Percentiles rank a stretch among this genome's conserved stretches.
phyloP scores from a whole-genome alignment of 306 rosid species.

The Prunus kanzakura region DNA sequence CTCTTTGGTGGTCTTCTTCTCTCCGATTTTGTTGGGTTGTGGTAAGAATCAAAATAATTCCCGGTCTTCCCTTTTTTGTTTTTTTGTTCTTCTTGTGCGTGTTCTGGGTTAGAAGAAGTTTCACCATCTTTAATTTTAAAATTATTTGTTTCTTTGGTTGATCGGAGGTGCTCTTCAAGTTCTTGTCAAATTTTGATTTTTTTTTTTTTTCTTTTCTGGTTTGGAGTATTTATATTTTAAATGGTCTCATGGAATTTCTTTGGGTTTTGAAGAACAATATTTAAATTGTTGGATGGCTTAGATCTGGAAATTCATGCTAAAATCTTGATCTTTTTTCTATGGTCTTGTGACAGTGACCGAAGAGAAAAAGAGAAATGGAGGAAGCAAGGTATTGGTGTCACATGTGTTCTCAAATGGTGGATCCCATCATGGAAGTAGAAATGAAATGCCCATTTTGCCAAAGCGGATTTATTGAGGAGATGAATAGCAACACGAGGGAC shows the following conservation, averaged over 20 bases:
- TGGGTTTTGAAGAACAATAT: neutral
- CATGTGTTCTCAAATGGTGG: slow-evolving; percentile 49
- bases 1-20: neutral
- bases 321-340: neutral
- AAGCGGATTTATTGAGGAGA: slow-evolving; percentile 62
- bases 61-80: neutral
- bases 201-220: too few species aligned
- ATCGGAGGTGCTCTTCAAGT: neutral
- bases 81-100: neutral
- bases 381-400: slow-evolving; percentile 74
- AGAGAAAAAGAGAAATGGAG: slow-evolving; percentile 36
- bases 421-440: slow-evolving; percentile 55
- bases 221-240: neutral
- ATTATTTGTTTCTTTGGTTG: neutral
- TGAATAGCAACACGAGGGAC: slow-evolving; percentile 25
- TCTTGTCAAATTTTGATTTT: neutral
- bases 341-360: neutral
- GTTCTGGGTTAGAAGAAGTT: neutral
- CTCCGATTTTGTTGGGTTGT: neutral
- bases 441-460: slow-evolving; percentile 69
- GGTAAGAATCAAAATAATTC: slow-evolving; percentile 6
- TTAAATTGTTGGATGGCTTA: neutral
- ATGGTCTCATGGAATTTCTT: neutral
- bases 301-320: neutral
- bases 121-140: neutral